Percentiles rank a stretch among this genome's conserved stretches.
Conservation (phyloP, 2,329 filamentous ascomycete species). For the Fusarium mexicanum region DNA sequence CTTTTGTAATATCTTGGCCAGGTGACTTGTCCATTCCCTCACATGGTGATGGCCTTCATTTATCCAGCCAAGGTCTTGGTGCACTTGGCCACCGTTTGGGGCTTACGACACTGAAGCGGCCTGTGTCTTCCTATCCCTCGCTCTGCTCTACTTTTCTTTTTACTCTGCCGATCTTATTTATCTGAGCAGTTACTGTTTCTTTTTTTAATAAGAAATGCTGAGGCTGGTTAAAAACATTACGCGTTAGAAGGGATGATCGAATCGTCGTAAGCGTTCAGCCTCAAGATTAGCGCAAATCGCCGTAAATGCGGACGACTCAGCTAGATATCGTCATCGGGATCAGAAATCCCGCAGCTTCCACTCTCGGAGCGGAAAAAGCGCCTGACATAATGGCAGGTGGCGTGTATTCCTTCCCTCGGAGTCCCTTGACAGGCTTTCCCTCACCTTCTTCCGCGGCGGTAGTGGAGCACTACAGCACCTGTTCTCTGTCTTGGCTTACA, state of each 20-base stretch:
- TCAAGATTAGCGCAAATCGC: not conserved
- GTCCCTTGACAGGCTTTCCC: not conserved
- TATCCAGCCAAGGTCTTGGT: slow-evolving; percentile 24
- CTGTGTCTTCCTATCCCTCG: not conserved
- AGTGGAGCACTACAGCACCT: not conserved
- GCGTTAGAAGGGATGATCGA: not conserved
- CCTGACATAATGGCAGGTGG: not conserved
- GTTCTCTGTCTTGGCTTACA: slow-evolving; percentile 8
- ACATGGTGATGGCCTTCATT: not conserved
- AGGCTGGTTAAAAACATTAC: not conserved
- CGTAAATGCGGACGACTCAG: not conserved
- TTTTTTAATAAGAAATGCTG: not conserved
- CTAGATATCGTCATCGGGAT: not conserved
- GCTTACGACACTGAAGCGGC: not conserved
- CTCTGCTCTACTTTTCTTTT: not conserved
- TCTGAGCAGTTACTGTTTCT: not conserved
- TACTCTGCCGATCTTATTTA: not conserved
- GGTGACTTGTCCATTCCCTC: not conserved
- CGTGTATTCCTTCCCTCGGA: not conserved
- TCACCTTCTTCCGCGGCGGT: not conserved
- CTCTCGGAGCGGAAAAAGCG: not conserved
- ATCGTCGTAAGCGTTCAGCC: not conserved
- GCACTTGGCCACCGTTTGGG: slow-evolving; percentile 13
- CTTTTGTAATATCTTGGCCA: slow-evolving; percentile 4
- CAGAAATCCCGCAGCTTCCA: slow-evolving; percentile 10